Conservation (phyloP, 2,329 filamentous ascomycete genomes). For the Diaporthe australafricana region DNA sequence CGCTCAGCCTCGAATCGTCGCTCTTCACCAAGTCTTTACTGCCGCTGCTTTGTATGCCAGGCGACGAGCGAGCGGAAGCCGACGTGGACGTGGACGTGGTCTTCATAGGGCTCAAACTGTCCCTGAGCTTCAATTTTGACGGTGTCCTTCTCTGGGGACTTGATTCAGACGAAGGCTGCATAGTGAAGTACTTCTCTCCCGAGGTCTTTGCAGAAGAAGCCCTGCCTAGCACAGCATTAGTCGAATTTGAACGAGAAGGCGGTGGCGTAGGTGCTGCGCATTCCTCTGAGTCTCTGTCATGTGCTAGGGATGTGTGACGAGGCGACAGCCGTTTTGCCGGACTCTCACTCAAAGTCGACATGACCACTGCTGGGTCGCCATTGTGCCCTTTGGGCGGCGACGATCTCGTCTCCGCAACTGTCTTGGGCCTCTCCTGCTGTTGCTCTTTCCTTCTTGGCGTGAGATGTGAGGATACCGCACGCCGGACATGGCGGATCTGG, state of each 20-base stretch:
- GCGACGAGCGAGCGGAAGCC: background rate
- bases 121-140: constrained; percentile 13
- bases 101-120: background rate
- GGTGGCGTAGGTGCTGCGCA: background rate
- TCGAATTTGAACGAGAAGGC: constrained; percentile 18
- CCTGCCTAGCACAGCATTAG: background rate
- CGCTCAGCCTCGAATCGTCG: background rate
- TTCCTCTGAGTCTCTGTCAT: background rate
- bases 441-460: constrained; percentile 11
- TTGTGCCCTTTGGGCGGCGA: background rate
- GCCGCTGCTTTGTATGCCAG: background rate
- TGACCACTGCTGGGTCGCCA: background rate
- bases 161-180: background rate
- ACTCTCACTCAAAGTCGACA: background rate
- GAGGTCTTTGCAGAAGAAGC: background rate
- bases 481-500: background rate
- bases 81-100: background rate
- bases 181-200: background rate
- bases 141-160: constrained; percentile 11
- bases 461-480: constrained; percentile 11
- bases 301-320: background rate
- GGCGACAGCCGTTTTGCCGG: background rate
- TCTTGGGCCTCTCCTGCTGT: constrained; percentile 10
- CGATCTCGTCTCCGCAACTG: constrained; percentile 5
- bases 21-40: background rate